phyloP scores from a whole-genome alignment of 345 rosid species.

The Nasturtium officinale region DNA sequence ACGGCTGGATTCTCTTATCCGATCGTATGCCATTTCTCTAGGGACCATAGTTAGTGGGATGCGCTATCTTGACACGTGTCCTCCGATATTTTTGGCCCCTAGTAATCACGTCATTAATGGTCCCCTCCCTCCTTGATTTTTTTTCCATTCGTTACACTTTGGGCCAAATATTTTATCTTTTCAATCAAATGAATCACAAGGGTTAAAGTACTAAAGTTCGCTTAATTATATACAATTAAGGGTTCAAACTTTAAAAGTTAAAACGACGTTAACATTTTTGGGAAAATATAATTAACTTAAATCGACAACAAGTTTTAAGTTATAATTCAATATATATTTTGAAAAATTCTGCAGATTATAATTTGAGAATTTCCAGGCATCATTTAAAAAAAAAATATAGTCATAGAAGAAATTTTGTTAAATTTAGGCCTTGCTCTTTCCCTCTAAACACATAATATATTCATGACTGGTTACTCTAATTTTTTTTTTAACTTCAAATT shows the following conservation, averaged over 20 bases:
- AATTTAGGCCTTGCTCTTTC: too few species aligned
- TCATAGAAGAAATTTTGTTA: too few species aligned
- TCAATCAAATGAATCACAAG: background rate
- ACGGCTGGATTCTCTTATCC: constrained; percentile 27
- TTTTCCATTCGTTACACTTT: background rate
- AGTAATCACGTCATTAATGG: constrained; percentile 30
- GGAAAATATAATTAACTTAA: too few species aligned
- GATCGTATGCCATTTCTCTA: constrained; percentile 33
- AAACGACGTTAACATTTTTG: background rate
- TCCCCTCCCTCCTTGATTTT: constrained; percentile 8
- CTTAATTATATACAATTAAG: background rate
- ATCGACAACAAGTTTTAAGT: background rate
- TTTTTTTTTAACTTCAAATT: too few species aligned
- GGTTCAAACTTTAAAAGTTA: background rate
- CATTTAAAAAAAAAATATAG: too few species aligned
- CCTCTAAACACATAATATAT: background rate
- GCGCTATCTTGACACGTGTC: constrained; percentile 31
- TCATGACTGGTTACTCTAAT: background rate
- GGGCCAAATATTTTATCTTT: too few species aligned
- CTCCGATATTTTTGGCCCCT: background rate
- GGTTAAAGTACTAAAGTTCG: too few species aligned
- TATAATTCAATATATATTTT: background rate
- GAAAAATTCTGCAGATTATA: too few species aligned
- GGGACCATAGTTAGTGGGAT: constrained; percentile 32
- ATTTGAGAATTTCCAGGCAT: too few species aligned